Percentiles rank a stretch among this genome's conserved stretches.
phyloP scores from a whole-genome alignment of 2,329 filamentous ascomycete genomes.

The Cyclaneusma minus region DNA sequence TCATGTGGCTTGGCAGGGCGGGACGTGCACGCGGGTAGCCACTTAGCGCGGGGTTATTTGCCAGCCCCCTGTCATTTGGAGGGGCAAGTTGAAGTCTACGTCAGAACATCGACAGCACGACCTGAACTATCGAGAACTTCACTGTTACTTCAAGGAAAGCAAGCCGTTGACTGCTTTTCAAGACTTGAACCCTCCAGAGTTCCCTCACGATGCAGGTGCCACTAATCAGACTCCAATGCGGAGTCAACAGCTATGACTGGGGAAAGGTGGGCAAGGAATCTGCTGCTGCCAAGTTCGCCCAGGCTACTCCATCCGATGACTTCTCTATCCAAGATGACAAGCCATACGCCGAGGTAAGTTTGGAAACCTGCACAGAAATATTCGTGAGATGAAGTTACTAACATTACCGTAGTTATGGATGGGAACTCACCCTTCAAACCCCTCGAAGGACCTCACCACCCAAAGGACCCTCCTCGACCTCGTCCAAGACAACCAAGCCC shows the following conservation, averaged over 20 bases:
- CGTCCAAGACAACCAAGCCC: constrained; percentile 69
- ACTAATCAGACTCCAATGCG: constrained; percentile 72
- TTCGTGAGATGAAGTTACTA: constrained; percentile 20
- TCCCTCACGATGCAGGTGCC: constrained; percentile 74
- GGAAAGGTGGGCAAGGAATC: constrained; percentile 83
- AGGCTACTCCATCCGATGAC: constrained; percentile 61
- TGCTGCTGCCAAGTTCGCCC: constrained; percentile 77
- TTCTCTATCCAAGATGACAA: constrained; percentile 72
- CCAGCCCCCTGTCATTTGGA: too few species aligned
- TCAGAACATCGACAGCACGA: too few species aligned
- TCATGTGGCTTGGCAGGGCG: too few species aligned
- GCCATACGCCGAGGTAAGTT: constrained; percentile 77
- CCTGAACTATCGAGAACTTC: too few species aligned
- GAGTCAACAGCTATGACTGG: constrained; percentile 98
- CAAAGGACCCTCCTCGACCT: constrained; percentile 77
- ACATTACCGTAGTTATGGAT: constrained; percentile 66
- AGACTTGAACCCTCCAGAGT: too few species aligned
- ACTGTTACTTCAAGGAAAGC: too few species aligned
- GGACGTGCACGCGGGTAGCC: too few species aligned
- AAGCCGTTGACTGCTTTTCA: too few species aligned
- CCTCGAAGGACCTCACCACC: constrained; percentile 76
- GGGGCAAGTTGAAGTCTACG: too few species aligned
- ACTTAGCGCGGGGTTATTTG: too few species aligned
- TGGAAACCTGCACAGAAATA: constrained; percentile 34
- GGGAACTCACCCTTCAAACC: constrained; percentile 93